phyloP scores from a whole-genome alignment of 2,329 filamentous ascomycete species.

The Aspergillus spinulosporus region DNA sequence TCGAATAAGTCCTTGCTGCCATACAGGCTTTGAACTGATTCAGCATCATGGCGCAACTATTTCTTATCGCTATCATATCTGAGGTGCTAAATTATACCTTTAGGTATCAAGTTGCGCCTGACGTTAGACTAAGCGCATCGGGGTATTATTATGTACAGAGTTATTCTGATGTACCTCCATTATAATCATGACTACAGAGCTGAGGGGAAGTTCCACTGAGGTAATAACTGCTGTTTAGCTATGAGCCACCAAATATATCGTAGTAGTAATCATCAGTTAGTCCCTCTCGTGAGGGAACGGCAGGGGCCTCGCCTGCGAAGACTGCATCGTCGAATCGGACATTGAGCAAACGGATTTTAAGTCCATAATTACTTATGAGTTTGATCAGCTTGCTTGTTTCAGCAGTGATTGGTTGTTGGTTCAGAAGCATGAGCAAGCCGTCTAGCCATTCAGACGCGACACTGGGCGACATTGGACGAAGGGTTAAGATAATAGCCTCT shows the following conservation, averaged over 20 bases:
- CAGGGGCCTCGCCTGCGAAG: conserved; percentile 66
- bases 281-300: conserved; percentile 78
- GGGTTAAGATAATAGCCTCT: conserved; percentile 76
- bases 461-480: conserved; percentile 77
- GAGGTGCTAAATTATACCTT: neutral
- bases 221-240: neutral
- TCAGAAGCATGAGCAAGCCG: conserved; percentile 88
- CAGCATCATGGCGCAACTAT: too few relatives aligned
- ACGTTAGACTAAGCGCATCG: too few relatives aligned
- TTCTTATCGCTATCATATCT: too few relatives aligned
- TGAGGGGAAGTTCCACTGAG: neutral
- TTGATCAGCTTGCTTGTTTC: conserved; percentile 89
- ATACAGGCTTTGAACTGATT: too few relatives aligned
- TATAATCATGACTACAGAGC: neutral
- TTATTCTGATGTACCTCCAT: neutral
- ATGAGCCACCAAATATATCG: conserved; percentile 59
- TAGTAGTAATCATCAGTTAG: conserved; percentile 94
- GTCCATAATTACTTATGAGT: conserved; percentile 82
- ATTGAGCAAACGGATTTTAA: conserved; percentile 91
- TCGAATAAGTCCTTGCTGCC: too few relatives aligned
- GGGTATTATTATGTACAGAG: neutral
- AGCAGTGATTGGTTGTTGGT: conserved; percentile 93
- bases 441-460: conserved; percentile 96
- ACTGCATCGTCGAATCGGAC: conserved; percentile 81
- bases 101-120: neutral